These are phyloP conservation scores for Xylaria bambusicola DNA, from an alignment of 495 filamentous ascomycete species.

Conservation along the genomic window DNA sequence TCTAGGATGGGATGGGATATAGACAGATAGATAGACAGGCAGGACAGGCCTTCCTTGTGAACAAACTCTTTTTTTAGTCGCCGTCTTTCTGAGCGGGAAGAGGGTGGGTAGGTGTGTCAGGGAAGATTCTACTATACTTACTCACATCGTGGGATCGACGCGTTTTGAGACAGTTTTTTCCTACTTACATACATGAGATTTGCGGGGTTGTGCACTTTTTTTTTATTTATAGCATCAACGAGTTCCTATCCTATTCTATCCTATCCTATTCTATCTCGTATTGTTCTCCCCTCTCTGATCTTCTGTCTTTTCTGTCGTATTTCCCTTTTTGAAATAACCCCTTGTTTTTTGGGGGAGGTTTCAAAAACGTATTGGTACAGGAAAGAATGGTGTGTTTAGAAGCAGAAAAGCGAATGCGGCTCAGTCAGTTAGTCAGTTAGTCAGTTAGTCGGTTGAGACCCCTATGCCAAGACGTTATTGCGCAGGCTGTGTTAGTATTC, in stretches of 20 bases:
- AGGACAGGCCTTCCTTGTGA: too few species aligned
- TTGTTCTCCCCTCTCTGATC: neutral
- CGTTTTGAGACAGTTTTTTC: conserved; percentile 15
- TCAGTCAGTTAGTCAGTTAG: too few species aligned
- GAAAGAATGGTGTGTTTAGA: neutral
- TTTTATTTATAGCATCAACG: conserved; percentile 16
- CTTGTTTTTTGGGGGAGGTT: too few species aligned
- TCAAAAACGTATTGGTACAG: too few species aligned
- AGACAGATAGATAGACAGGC: too few species aligned
- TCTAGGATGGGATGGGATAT: conserved; percentile 4
- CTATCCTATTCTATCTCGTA: neutral
- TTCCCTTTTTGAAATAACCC: neutral
- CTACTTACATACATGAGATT: conserved; percentile 14
- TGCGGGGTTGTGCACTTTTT: conserved; percentile 9
- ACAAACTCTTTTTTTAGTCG: neutral
- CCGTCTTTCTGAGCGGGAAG: neutral
- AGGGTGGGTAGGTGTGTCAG: too few species aligned
- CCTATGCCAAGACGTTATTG: too few species aligned
- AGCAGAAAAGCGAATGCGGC: neutral
- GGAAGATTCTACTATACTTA: neutral
- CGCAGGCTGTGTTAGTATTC: too few species aligned
- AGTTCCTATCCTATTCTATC: neutral
- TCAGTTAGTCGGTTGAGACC: too few species aligned
- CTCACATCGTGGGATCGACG: conserved; percentile 19
- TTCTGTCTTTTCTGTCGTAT: neutral